Conservation (phyloP, 345 rosid species). For the Citrus sp. region DNA sequence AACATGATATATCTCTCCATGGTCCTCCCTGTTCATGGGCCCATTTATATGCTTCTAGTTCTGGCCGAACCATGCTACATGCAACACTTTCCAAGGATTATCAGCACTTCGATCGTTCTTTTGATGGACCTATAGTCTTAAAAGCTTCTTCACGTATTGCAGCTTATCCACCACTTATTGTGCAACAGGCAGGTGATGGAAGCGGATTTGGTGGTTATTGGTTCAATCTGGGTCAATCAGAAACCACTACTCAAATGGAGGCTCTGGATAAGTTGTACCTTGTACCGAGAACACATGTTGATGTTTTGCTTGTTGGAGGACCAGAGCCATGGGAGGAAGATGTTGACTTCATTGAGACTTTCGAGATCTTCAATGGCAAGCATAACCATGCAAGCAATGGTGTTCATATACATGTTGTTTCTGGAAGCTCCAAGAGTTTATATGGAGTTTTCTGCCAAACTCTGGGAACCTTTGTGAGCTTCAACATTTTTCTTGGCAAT, state of each 20-base stretch:
- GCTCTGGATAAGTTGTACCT: conserved; percentile 57
- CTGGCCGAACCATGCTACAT: conserved; percentile 74
- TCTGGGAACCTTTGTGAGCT: conserved; percentile 70
- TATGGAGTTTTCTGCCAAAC: conserved; percentile 62
- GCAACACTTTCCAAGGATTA: conserved; percentile 71
- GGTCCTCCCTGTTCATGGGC: conserved; percentile 83
- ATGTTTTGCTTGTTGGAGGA: conserved; percentile 74
- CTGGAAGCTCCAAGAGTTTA: conserved; percentile 38
- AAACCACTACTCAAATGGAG: conserved; percentile 42
- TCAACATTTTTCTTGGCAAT: neutral
- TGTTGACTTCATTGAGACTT: conserved; percentile 55
- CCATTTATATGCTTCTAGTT: conserved; percentile 54
- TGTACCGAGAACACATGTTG: conserved; percentile 79
- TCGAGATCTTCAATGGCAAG: conserved; percentile 43
- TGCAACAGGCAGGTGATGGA: conserved; percentile 72
- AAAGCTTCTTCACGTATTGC: conserved; percentile 75
- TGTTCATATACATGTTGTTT: conserved; percentile 39
- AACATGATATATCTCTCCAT: conserved; percentile 24
- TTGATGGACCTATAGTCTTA: conserved; percentile 48
- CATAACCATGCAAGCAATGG: conserved; percentile 32
- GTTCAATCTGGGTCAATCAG: conserved; percentile 46
- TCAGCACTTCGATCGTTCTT: conserved; percentile 46
- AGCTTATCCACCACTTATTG: conserved; percentile 65
- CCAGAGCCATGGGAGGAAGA: conserved; percentile 77
- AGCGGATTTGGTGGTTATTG: conserved; percentile 86